Conservation (phyloP, 352 stramenopile species). For the Hyaloperonospora brassicae region DNA sequence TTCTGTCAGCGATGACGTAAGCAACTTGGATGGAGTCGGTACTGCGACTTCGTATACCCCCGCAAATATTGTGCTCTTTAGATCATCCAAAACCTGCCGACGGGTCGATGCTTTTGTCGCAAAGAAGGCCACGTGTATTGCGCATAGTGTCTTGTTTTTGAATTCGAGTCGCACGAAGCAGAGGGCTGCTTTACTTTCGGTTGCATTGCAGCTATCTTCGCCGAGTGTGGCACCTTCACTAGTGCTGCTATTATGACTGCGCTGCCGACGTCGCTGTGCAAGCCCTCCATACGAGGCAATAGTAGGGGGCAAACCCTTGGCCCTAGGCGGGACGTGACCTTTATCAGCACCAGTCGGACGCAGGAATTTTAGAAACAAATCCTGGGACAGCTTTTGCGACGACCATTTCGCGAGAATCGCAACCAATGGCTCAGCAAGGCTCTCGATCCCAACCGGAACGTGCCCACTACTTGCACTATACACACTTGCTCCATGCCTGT, state of each 20-base stretch:
- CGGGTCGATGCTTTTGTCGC: conserved; percentile 53
- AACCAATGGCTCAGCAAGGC: conserved; percentile 45
- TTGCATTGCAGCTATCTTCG: conserved; percentile 17
- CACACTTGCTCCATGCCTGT: conserved; percentile 29
- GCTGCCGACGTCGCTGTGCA: conserved; percentile 32
- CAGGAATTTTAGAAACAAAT: conserved; percentile 81
- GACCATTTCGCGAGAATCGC: conserved; percentile 64
- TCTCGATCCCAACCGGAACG: conserved; percentile 45
- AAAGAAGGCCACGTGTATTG: conserved; percentile 83
- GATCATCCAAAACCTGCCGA: conserved; percentile 57
- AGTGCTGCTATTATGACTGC: conserved; percentile 23
- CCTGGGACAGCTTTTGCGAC: conserved; percentile 64
- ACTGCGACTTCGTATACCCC: conserved; percentile 43
- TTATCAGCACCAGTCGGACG: conserved; percentile 21
- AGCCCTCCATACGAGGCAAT: conserved; percentile 21
- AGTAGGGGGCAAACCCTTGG: conserved; percentile 18
- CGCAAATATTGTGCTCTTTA: conserved; percentile 57
- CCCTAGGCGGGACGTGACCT: conserved; percentile 15
- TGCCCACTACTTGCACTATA: conserved; percentile 25
- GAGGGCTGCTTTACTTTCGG: conserved; percentile 47
- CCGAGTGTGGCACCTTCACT: conserved; percentile 12
- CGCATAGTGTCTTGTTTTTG: conserved; percentile 71
- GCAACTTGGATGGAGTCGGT: conserved; percentile 21
- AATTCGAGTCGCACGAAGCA: conserved; percentile 80
- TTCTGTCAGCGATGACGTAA: conserved; percentile 17